phyloP scores from a whole-genome alignment of 306 rosid genomes.

The Trifolium dubium region DNA sequence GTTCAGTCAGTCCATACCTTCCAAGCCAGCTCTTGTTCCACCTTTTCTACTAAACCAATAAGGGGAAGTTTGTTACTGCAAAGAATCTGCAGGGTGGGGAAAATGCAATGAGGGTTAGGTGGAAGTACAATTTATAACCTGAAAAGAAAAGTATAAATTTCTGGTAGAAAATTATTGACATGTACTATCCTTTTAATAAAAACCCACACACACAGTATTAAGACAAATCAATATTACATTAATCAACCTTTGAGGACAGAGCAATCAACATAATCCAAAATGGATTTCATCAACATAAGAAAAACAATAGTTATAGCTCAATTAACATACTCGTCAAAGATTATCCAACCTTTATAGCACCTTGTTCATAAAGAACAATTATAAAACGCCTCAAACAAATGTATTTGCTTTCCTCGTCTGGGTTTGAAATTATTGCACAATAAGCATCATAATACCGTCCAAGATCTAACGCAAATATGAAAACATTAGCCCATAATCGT shows the following conservation, averaged over 20 bases:
- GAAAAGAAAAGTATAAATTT: constrained; percentile 25
- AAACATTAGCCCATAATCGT: constrained; percentile 92
- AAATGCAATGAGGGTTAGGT: constrained; percentile 11
- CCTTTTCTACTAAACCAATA: constrained; percentile 87
- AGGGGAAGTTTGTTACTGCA: constrained; percentile 88
- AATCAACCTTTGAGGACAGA: constrained; percentile 25
- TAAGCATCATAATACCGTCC: constrained; percentile 79
- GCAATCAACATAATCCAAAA: constrained; percentile 12
- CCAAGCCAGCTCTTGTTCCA: constrained; percentile 97
- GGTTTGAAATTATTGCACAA: constrained; percentile 95
- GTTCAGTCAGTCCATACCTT: constrained; percentile 64
- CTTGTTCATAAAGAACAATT: constrained; percentile 79
- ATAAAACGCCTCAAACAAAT: constrained; percentile 94
- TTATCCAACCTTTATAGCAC: constrained; percentile 75
- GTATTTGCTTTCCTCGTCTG: constrained; percentile 92
- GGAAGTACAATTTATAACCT: constrained; percentile 13
- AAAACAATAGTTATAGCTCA: constrained; percentile 24
- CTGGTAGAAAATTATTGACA: constrained; percentile 18
- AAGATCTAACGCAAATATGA: constrained; percentile 87
- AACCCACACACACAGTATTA: neutral
- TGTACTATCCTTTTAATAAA: constrained; percentile 24
- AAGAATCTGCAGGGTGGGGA: constrained; percentile 66
- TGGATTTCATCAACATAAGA: neutral
- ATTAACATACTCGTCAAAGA: constrained; percentile 14
- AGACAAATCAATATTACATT: constrained; percentile 22